Percentiles rank a stretch among this genome's conserved stretches.
Conservation (phyloP, 2,329 filamentous ascomycete species). For the Aureobasidium sp. region DNA sequence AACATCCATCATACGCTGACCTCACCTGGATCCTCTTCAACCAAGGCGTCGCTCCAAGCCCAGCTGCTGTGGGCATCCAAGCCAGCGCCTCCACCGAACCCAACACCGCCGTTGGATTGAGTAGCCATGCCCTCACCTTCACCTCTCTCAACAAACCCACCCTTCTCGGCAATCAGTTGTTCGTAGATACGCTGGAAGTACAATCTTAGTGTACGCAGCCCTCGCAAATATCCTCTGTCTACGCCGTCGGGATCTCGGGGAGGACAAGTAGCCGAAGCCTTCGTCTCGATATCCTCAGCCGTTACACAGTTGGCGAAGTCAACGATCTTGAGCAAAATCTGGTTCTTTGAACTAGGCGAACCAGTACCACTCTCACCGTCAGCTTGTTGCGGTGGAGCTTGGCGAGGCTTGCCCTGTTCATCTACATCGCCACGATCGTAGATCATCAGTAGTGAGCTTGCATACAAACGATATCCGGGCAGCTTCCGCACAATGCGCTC, state of each 20-base stretch:
- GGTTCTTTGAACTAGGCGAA: conserved; percentile 22
- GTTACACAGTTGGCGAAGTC: conserved; percentile 98
- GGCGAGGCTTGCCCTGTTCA: conserved; percentile 35
- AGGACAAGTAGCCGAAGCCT: conserved; percentile 58
- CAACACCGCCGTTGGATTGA: not conserved
- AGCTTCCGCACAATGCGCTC: conserved; percentile 75
- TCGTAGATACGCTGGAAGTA: conserved; percentile 85
- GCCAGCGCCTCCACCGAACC: not conserved
- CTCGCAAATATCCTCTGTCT: conserved; percentile 82
- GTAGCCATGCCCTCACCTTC: conserved; percentile 27
- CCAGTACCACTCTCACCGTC: not conserved
- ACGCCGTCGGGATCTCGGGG: conserved; percentile 72
- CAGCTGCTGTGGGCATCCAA: not conserved
- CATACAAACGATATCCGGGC: conserved; percentile 87
- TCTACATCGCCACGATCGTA: conserved; percentile 74
- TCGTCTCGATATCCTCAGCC: conserved; percentile 56
- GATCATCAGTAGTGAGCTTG: conserved; percentile 86
- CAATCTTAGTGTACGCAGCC: conserved; percentile 64
- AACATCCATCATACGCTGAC: not conserved
- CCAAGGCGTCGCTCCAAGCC: not conserved
- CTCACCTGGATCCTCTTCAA: conserved; percentile 12
- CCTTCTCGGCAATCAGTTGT: conserved; percentile 45
- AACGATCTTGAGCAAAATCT: conserved; percentile 89
- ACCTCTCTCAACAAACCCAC: conserved; percentile 19
- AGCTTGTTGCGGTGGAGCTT: not conserved